Percentiles rank a stretch among this genome's conserved stretches.
Evolutionary conservation across 192 early-diverging fungal genomes (phyloP).

Genomic region (Polychytrium aggregatum): DNA sequence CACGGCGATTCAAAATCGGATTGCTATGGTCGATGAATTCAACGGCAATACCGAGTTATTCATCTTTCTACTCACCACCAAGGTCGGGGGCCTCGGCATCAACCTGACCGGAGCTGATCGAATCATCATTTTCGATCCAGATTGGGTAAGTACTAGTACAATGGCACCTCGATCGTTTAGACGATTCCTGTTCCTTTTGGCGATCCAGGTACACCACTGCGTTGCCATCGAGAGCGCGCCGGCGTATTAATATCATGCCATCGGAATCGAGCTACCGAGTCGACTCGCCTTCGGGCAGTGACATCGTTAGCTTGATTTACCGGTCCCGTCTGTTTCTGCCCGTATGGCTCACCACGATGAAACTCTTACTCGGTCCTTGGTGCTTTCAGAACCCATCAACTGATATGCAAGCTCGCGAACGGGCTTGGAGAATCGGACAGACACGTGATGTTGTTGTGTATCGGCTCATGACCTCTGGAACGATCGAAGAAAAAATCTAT

Average conservation of each 20-base stretch:
- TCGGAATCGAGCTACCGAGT: too few species aligned
- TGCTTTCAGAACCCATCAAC: slow-evolving; percentile 70
- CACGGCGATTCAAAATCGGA: slow-evolving; percentile 80
- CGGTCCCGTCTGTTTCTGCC: too few species aligned
- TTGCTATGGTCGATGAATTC: slow-evolving; percentile 78
- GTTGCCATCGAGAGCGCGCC: too few species aligned
- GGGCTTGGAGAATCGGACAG: slow-evolving; percentile 92
- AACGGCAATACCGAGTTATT: slow-evolving; percentile 58
- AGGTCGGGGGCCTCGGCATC: slow-evolving; percentile 90
- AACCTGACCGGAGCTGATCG: slow-evolving; percentile 92
- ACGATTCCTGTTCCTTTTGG: neutral
- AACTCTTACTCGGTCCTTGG: neutral
- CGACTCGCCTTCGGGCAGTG: too few species aligned
- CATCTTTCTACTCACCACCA: slow-evolving; percentile 93
- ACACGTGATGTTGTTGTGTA: slow-evolving; percentile 81
- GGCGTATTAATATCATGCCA: too few species aligned
- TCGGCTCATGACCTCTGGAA: slow-evolving; percentile 85
- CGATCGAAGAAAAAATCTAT: slow-evolving; percentile 94
- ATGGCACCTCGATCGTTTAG: neutral
- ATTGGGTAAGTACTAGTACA: slow-evolving; percentile 53
- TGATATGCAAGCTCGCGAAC: slow-evolving; percentile 89
- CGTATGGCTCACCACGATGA: too few species aligned
- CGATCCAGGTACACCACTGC: too few species aligned
- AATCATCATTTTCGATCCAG: slow-evolving; percentile 91
- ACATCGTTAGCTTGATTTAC: too few species aligned